Evolutionary conservation across 108 stramenopile species (phyloP), one percentile per base, ranked within the genome.

Genomic region (Skeletonema costatum): DNA sequence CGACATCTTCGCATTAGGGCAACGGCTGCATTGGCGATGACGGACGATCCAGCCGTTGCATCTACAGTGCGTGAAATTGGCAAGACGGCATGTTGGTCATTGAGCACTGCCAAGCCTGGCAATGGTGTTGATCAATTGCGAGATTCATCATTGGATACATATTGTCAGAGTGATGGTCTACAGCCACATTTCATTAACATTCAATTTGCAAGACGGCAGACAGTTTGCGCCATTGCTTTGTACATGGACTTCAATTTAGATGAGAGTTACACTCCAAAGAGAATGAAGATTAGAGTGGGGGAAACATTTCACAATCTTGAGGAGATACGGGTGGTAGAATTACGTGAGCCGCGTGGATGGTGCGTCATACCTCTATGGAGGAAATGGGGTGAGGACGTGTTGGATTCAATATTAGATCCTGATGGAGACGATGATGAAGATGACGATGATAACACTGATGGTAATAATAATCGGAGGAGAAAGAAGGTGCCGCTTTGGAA

Each of bases 101-200:
- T 99, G 1, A 89, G 89, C 32, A 93, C 95, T 8, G 97, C 98
- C 68, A 99, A 99, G 78, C 98, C 99, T 12, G 98, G 98, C 14
- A 99, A 98, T 76, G 98, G 98, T 2, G 97, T 99, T 8, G 97
- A 97, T 61, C 97, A 98, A 85, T 78, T 99, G 8, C 80, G 93
- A 38, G 93, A 97, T 71, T 75, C 77, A 5, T 83, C 75, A 73
- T 62, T 78, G 13, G 93, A 97, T 32, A 97, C 97, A 1, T 98
- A 98, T 68, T 99, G 99, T 98, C 99, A 99, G 74, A 89, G 81
- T 44, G 97, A 98, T 80, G 97, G 99, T 4, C 76, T 81, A 12
- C 96, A 96, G 71, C 98, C 99, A 8, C 99, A 99, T 68, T 86
- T 86, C 46, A 96, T 99, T 66, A 98, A 95, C 77, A 90, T 98